Conservation (phyloP, 1,139 yeast genomes). For the Geotrichum cucujoidarum region DNA sequence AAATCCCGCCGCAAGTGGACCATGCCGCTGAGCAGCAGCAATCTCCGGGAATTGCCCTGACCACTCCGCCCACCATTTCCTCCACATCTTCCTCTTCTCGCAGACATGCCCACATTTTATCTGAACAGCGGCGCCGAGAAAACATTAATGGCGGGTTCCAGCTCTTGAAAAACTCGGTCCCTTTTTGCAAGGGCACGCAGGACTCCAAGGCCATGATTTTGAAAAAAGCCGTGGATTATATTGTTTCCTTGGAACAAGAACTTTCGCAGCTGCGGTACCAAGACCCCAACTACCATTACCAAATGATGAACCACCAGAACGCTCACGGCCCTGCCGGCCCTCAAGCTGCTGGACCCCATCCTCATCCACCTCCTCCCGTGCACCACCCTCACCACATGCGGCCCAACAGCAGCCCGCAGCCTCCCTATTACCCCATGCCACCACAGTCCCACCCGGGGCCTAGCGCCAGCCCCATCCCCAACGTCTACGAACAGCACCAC, state of each 20-base stretch:
- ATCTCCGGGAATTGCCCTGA: slow-evolving; percentile 22
- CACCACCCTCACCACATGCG: slow-evolving; percentile 11
- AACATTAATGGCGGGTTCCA: slow-evolving; percentile 45
- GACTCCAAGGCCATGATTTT: slow-evolving; percentile 54
- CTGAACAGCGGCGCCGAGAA: slow-evolving; percentile 45
- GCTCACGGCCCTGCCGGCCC: slow-evolving; percentile 10
- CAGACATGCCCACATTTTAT: slow-evolving; percentile 40
- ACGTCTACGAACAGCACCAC: slow-evolving; percentile 2
- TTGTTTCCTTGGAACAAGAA: slow-evolving; percentile 41
- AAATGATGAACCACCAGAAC: slow-evolving; percentile 12
- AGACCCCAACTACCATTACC: slow-evolving; percentile 18
- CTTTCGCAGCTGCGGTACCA: slow-evolving; percentile 23
- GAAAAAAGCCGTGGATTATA: slow-evolving; percentile 83
- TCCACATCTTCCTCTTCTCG: slow-evolving; percentile 30
- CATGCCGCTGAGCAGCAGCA: slow-evolving; percentile 3
- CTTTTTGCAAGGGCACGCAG: slow-evolving; percentile 41
- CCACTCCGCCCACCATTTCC: slow-evolving; percentile 26
- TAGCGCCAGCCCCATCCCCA: slow-evolving; percentile 5
- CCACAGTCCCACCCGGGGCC: slow-evolving; percentile 9
- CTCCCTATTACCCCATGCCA: slow-evolving; percentile 10
- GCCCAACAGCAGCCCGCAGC: slow-evolving; percentile 8
- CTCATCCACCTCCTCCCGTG: slow-evolving; percentile 20
- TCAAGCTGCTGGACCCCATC: too few species aligned
- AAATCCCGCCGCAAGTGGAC: slow-evolving; percentile 4
- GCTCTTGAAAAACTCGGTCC: slow-evolving; percentile 39